Evolutionary conservation across 2,329 filamentous ascomycete genomes (phyloP), one percentile per base, ranked within the genome.

Genomic region (Arthroderma sp.): DNA sequence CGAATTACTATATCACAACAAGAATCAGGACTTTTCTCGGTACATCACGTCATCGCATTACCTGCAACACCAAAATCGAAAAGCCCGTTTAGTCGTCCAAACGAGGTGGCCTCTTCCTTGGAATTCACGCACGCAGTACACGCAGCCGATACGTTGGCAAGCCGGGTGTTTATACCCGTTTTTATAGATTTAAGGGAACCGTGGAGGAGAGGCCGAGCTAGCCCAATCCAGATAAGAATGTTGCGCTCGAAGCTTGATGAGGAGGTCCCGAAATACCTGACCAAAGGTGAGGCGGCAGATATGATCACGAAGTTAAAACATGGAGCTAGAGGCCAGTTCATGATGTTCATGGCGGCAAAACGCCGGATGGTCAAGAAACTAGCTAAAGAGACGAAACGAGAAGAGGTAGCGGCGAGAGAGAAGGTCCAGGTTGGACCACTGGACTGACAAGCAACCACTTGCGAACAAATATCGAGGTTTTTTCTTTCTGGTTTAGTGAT

Each of bases 221-320:
- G 72, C 0, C 55, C 67, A 27, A 65, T 65, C 2, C 78, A 72
- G 44, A 40, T 71, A 10, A 52, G 54, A 4, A 61, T 69, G 45
- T 52, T 72, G 33, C 70, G 71, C 47, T 62, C 61, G 32, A 38
- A 58, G n/a, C 56, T 62, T 27, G 53, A 53, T 9, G 75, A 75
- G 1, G 65, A 75, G 3, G 74, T 66, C 1, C 53, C 63, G 0
- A 64, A 66, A 0, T 71, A 77, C 30, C 57, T 93, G 44, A 85
- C 75, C n/a, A 93, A 87, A 61, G 88, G 88, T 4, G 77, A 77
- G 57, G 87, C 86, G 4, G 74, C 73, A 2, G 87, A 94, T 57
- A 89, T 93, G 84, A 93, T 95, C 51, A 93, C 85, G 10, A 91
- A 91, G 61, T 60, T 94, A 47, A 88, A 81, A 61, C 83, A 89